A percentile compares a stretch with the other conserved stretches of the same genome.
phyloP scores from a whole-genome alignment of 108 stramenopile species.

The Nannochloropsis gaditana region DNA sequence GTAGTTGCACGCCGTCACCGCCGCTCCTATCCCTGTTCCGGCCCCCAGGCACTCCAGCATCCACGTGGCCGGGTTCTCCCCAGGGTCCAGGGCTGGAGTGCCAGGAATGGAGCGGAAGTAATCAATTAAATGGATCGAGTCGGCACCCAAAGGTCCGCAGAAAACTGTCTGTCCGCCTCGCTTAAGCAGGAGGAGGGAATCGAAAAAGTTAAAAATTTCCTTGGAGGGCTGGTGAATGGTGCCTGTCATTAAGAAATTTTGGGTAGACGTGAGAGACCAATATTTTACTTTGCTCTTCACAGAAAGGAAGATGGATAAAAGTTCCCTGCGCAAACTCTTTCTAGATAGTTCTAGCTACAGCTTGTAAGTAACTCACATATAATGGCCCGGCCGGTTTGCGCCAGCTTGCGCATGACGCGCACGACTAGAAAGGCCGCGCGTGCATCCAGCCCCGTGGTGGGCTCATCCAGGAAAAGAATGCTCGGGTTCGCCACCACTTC shows the following conservation, averaged over 20 bases:
- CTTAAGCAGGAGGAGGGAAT: conserved; percentile 63
- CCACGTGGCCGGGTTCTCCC: conserved; percentile 33
- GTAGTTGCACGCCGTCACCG: conserved; percentile 18
- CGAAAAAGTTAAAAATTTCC: conserved; percentile 69
- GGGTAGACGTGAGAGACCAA: too few species aligned
- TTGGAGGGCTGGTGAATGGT: conserved; percentile 79
- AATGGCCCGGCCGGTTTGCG: conserved; percentile 60
- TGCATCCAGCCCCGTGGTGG: conserved; percentile 63
- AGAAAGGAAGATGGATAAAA: too few species aligned
- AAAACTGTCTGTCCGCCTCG: conserved; percentile 73
- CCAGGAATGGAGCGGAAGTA: conserved; percentile 22
- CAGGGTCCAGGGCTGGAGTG: not conserved
- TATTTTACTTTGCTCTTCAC: too few species aligned
- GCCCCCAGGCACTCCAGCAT: conserved; percentile 40
- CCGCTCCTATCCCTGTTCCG: conserved; percentile 23
- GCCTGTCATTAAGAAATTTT: conserved; percentile 29
- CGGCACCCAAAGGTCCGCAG: conserved; percentile 52
- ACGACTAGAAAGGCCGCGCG: conserved; percentile 63
- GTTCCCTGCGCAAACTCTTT: too few species aligned
- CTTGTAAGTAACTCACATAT: conserved; percentile 26
- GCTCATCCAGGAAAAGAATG: conserved; percentile 61
- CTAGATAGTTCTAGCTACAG: too few species aligned
- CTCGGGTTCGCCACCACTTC: conserved; percentile 71
- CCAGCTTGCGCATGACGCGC: conserved; percentile 50
- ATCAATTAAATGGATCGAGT: not conserved